Evolutionary conservation across 2,329 filamentous ascomycete species (phyloP).

Genomic region (Dactylellina parvicollis): DNA sequence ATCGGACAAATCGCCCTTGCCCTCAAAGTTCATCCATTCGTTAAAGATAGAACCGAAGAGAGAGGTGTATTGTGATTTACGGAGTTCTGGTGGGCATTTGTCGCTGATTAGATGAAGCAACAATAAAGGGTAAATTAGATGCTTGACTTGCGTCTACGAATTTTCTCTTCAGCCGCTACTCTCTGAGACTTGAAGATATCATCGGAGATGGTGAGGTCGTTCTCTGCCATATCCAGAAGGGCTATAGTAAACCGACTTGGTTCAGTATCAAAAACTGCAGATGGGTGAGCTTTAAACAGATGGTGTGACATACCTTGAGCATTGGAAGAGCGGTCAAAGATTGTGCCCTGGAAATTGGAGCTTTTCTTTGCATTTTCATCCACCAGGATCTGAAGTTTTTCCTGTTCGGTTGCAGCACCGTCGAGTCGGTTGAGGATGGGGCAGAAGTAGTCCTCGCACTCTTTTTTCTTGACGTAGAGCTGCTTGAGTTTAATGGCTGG

Average conservation of each 20-base stretch:
- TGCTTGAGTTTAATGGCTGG: slow-evolving; percentile 43
- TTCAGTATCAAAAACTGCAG: background rate
- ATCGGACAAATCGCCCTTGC: slow-evolving; percentile 23
- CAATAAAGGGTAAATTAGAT: background rate
- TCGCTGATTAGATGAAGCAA: background rate
- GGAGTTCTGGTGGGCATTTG: slow-evolving; percentile 5
- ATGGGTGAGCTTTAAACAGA: background rate
- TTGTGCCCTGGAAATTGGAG: background rate
- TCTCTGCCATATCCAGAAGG: slow-evolving; percentile 19
- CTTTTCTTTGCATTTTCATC: slow-evolving; percentile 23
- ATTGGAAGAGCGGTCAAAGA: slow-evolving; percentile 18
- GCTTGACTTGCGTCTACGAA: slow-evolving; percentile 19
- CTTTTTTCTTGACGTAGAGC: slow-evolving; percentile 27
- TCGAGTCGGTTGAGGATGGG: slow-evolving; percentile 25
- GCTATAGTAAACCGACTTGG: slow-evolving; percentile 1
- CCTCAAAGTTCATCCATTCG: slow-evolving; percentile 54
- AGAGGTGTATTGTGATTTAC: slow-evolving; percentile 43
- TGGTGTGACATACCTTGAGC: slow-evolving; percentile 24
- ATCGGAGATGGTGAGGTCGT: slow-evolving; percentile 41
- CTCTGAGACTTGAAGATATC: slow-evolving; percentile 31
- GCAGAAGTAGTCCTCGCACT: slow-evolving; percentile 18
- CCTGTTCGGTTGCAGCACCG: slow-evolving; percentile 29
- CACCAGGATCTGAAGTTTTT: slow-evolving; percentile 32
- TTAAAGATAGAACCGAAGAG: slow-evolving; percentile 49
- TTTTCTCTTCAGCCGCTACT: slow-evolving; percentile 12